phyloP scores from a whole-genome alignment of 495 filamentous ascomycete species.

The Penicillium psychrofluorescens region DNA sequence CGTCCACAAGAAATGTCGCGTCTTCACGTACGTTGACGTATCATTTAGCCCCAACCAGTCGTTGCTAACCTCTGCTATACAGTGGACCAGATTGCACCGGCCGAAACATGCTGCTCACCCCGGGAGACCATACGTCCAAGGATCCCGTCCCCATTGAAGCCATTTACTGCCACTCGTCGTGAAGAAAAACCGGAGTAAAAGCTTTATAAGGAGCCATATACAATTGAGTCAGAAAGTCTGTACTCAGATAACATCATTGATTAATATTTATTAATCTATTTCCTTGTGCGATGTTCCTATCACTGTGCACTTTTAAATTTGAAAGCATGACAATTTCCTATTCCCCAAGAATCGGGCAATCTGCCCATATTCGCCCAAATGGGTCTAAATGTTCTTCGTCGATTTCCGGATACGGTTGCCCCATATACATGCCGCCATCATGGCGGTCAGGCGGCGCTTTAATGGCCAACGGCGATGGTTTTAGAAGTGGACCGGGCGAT shows the following conservation, averaged over 20 bases:
- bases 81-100: slow-evolving; percentile 21
- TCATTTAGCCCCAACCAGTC: not conserved
- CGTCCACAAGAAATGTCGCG: slow-evolving; percentile 14
- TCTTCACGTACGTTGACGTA: slow-evolving; percentile 18
- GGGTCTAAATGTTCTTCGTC: no score
- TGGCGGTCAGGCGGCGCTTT: no score
- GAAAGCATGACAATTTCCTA: no score
- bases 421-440: no score
- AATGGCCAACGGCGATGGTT: no score
- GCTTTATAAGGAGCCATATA: not conserved
- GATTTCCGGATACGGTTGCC: no score
- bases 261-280: no score
- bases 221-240: not conserved
- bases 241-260: not conserved
- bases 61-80: not conserved
- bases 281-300: no score
- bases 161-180: slow-evolving; percentile 17
- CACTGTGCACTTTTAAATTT: no score
- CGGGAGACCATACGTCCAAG: slow-evolving; percentile 16
- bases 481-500: no score
- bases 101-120: slow-evolving; percentile 17
- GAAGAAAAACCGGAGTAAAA: not conserved
- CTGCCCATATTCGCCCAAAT: no score
- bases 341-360: no score
- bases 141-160: slow-evolving; percentile 20